Evolutionary conservation across 2,329 filamentous ascomycete genomes (phyloP), one percentile per base, ranked within the genome.

Genomic region (Clarireedia homoeocarpa): DNA sequence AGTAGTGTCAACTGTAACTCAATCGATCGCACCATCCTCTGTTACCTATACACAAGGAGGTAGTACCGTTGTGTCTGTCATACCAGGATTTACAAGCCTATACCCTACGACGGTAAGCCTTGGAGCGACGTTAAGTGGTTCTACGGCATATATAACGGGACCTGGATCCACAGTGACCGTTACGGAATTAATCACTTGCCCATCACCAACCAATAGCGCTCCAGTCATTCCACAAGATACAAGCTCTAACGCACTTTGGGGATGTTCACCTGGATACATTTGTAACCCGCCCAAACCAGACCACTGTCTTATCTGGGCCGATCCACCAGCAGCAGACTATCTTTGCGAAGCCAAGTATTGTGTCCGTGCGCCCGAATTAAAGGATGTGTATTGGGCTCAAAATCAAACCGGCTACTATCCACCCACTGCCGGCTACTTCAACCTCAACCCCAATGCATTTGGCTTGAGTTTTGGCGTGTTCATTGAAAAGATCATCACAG

Each of bases 401-500:
- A 73, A 75, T 55, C 56, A 72, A 45, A 81, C 77, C 0, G 60
- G 70, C 15, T 82, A 79, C 64, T 84, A 77, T 59, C 77, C 77
- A 2, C 74, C 77, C 1, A 74, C 72, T 0, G 66, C 74, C 0
- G 80, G 77, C 3, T 88, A 86, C 66, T 88, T 83, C 71, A 78
- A 87, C 57, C 74, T 88, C n/a, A 74, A 83, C 55, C 81, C 85
- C 0, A 67, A 73, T 1, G 75, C 75, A 0, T 89, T 88, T 57
- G 84, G 84, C 4, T 71, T 88, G 15, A 78, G 75, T 50, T 84
- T 81, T 57, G 78, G 78, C 44, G 83, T 88, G 17, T 88, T 86
- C 58, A 73, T 75, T 20, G 70, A 75, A 24, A 64, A 77, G 5
- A 66, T 70, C 2, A 54, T 72, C 6, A 62, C 70, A 27, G 72